Base-by-base conservation (phyloP, 2,329 filamentous ascomycete species). In the Aureobasidium zeae region DNA sequence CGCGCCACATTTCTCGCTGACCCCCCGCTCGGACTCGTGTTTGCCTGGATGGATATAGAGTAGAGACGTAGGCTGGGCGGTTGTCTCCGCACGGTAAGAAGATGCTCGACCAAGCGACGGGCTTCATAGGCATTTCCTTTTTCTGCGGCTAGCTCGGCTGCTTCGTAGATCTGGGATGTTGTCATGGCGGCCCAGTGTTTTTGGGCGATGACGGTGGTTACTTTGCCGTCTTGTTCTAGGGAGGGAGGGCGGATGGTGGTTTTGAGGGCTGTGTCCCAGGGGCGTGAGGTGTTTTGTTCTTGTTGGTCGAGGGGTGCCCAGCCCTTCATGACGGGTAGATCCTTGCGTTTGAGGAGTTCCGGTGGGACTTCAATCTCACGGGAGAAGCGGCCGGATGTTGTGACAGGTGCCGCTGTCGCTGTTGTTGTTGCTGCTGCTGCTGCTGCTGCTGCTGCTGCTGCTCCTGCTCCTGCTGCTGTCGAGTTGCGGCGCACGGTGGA, bases 41-140 rank as follows among this genome's bases (percentile, higher is more conserved):
- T 87, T 34, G 80, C 77, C 47, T 79, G 70, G 53, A 94, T 79
- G 39, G 94, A 64, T 11, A 81, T 78, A 53, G 85, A 79, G 61
- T 91, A 95, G 38, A 86, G 64, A 42, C 72, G 65, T 2, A 69
- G 54, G 52, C 74, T 76, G 2, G 77, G 76, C 38, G 61, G 57
- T 53, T 80, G 72, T 2, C 65, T 59, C 12, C 77, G 68, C n/a
- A 69, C 63, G 30, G 61, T 62, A 10, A 87, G 60, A 21, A 88
- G 64, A 47, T 77, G 72, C 34, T 72, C 68, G 11, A 81, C 73
- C 6, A 82, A 50, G 1, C 59, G 58, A 2, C 64, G 57, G 9
- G 70, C 63, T 22, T 62, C 52, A 10, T 55, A 36, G 44, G 66
- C 68, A 7, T 63, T 55, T 0, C 61, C 64, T 34, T 63, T 55